These are phyloP conservation scores for Paramecium biaurelia DNA, from an alignment of 73 alveolate genomes.

Conservation along the genomic window DNA sequence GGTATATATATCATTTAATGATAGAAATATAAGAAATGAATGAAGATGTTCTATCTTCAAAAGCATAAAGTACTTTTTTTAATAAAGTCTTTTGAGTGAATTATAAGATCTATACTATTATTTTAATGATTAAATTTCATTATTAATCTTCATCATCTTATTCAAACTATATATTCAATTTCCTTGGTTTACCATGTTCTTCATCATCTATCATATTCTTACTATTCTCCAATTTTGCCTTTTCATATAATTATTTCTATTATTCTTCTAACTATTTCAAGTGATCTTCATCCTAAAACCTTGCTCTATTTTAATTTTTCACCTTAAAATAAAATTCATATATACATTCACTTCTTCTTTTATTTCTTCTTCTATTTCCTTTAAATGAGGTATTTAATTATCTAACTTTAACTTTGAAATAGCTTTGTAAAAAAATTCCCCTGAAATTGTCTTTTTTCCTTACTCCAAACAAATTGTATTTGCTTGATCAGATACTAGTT, in stretches of 20 bases:
- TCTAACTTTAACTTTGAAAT: background rate
- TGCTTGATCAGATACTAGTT: slow-evolving; percentile 31
- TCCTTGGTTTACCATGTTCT: background rate
- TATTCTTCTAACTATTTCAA: slow-evolving; percentile 12
- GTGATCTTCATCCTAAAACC: slow-evolving; percentile 49
- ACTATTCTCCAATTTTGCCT: slow-evolving; percentile 24
- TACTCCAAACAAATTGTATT: slow-evolving; percentile 18
- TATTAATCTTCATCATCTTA: slow-evolving; percentile 13
- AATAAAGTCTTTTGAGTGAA: background rate
- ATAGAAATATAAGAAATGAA: slow-evolving; percentile 2
- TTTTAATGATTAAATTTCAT: background rate
- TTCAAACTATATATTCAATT: background rate
- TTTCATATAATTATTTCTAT: background rate
- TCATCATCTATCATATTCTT: background rate
- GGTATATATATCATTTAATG: background rate
- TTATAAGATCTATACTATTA: background rate
- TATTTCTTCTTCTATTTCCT: slow-evolving; percentile 41
- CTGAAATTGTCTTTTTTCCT: slow-evolving; percentile 36
- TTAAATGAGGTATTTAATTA: background rate
- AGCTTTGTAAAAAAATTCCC: slow-evolving; percentile 39
- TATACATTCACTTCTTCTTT: slow-evolving; percentile 48
- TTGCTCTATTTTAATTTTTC: slow-evolving; percentile 30
- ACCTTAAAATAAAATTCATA: background rate
- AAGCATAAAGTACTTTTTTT: background rate
- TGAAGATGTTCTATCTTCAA: slow-evolving; percentile 30